Percentiles rank a stretch among this genome's conserved stretches.
Evolutionary conservation across 108 stramenopile genomes (phyloP).

Genomic region (Schizochytrium sp.): DNA sequence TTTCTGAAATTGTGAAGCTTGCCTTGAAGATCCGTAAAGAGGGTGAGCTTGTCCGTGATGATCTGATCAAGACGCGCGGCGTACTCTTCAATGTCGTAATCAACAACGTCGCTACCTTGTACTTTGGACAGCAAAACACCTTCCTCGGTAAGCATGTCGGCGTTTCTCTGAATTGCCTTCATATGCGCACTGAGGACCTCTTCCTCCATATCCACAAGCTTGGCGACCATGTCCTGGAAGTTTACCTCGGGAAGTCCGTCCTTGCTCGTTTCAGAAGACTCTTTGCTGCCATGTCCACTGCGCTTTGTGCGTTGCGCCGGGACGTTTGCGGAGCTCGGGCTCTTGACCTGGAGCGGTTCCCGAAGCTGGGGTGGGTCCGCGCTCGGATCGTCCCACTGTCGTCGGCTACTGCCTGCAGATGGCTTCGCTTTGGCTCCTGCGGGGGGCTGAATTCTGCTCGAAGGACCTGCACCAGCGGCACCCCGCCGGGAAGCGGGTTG

Average conservation of each 20-base stretch:
- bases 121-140: constrained; percentile 69
- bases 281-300: neutral
- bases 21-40: constrained; percentile 55
- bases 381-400: neutral
- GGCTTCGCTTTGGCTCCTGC: neutral
- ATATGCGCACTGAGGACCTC: constrained; percentile 88
- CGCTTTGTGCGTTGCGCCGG: neutral
- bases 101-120: constrained; percentile 67
- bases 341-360: neutral
- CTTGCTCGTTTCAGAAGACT: neutral
- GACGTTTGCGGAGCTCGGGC: neutral
- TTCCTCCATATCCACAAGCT: constrained; percentile 86
- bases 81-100: constrained; percentile 84
- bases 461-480: neutral
- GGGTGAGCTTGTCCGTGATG: constrained; percentile 66
- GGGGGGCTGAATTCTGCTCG: too few relatives aligned
- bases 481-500: too few relatives aligned
- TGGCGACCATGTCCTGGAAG: constrained; percentile 67
- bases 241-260: constrained; percentile 17
- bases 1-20: constrained; percentile 54
- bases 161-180: constrained; percentile 72
- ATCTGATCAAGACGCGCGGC: constrained; percentile 74
- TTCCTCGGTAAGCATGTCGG: constrained; percentile 86
- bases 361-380: neutral
- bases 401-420: neutral